Evolutionary conservation across 805 yeast genomes (phyloP), one percentile per base, ranked within the genome.

Genomic region (Kodamaea leandrae): DNA sequence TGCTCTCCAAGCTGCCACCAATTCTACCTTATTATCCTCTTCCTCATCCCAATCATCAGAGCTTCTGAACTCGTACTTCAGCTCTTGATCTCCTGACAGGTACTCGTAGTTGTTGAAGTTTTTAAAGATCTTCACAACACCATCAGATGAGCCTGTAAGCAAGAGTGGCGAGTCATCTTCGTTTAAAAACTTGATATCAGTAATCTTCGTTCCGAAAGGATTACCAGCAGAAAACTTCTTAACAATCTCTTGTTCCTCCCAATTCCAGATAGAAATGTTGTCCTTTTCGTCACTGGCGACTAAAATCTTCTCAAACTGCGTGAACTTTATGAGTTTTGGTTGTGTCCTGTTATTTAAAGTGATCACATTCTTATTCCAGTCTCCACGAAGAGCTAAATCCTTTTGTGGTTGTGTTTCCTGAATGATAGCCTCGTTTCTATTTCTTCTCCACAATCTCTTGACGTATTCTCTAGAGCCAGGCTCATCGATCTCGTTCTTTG

Each of bases 1-100:
- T 0, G 96, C 96, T 58, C 96, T 76, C 97, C 98, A 93, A 0
- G 96, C 78, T 0, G 96, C 77, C 2, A 89, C 79, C 39, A 87
- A 62, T 50, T 83, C 83, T 6, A 81, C 71, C 7, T 53, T 51
- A 4, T 49, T 45, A 8, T 19, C 32, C 9, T 59, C 61, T 7
- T 43, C 47, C 9, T 51, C 50, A 4, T 71, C 66, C 3, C 30
- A 43, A 26, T 32, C 42, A 10, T 13, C 21, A 7, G 27, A 27
- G 24, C 12, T n/a, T 5, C 37, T 18, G 16, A 27, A 26, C 23
- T 39, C 43, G 20, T 32, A 33, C 36, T 21, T 32, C 13, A 25
- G 35, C 19, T 34, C 41, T n/a, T 23, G 30, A 7, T 40, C 45
- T 10, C 37, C 39, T 16, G 28, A 32, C 6, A 28, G 42, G 16